These are phyloP conservation scores for Penicillium roqueforti DNA, from an alignment of 495 filamentous ascomycete species.

Conservation along the genomic window DNA sequence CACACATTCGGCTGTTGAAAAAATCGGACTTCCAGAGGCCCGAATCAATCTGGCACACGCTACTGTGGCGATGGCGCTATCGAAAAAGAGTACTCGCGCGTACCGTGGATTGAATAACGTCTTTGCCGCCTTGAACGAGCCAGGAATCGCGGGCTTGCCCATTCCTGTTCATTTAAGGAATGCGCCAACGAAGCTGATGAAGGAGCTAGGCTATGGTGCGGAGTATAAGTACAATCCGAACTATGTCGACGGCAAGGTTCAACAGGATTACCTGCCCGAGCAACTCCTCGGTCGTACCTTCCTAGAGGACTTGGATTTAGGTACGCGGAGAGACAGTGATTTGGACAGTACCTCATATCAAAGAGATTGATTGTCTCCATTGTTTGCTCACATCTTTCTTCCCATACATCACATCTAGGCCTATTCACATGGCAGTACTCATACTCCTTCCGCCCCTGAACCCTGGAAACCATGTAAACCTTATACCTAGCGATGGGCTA, in stretches of 20 bases:
- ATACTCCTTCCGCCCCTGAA: not conserved
- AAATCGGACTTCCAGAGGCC: conserved; percentile 90
- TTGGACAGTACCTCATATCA: conserved; percentile 4
- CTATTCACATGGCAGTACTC: not conserved
- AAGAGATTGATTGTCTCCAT: not conserved
- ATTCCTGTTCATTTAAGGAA: conserved; percentile 87
- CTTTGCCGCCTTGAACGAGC: conserved; percentile 67
- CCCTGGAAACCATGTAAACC: not conserved
- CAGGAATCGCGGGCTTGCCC: conserved; percentile 71
- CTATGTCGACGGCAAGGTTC: conserved; percentile 76
- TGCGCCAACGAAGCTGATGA: conserved; percentile 88
- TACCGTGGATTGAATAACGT: conserved; percentile 82
- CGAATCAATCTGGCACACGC: conserved; percentile 88
- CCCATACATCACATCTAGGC: not conserved
- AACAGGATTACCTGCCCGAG: conserved; percentile 86
- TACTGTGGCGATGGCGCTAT: conserved; percentile 74
- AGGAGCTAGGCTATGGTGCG: conserved; percentile 81
- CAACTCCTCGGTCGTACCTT: conserved; percentile 64
- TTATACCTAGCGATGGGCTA: not conserved
- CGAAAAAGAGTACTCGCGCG: conserved; percentile 79
- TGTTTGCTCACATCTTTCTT: not conserved
- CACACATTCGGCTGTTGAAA: conserved; percentile 78
- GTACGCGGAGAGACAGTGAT: conserved; percentile 68
- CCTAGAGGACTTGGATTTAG: conserved; percentile 78
- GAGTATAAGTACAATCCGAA: conserved; percentile 97